phyloP scores from a whole-genome alignment of 2,329 filamentous ascomycete species.

The Coleophoma eucalyptorum region DNA sequence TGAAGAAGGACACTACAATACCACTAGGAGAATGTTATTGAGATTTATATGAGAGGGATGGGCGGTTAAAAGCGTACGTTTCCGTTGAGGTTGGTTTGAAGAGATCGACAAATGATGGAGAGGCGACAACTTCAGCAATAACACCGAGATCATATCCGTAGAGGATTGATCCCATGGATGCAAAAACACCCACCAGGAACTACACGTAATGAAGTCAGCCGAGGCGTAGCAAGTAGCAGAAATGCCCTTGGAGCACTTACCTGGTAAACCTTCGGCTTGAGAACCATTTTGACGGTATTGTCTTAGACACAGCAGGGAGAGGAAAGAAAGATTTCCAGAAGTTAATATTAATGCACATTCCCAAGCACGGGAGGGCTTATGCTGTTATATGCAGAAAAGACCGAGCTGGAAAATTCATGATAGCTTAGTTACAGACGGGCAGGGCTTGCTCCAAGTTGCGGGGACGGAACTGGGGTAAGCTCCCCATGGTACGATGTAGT shows the following conservation, averaged over 20 bases:
- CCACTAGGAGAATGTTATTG: conserved; percentile 41
- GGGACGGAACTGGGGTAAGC: background rate
- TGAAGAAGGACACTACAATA: conserved; percentile 75
- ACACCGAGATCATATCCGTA: conserved; percentile 54
- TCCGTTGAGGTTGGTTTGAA: conserved; percentile 30
- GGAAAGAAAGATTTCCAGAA: background rate
- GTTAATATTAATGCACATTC: too few relatives aligned
- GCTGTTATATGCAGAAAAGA: background rate
- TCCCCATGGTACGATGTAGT: background rate
- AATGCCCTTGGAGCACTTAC: conserved; percentile 6
- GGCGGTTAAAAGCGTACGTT: conserved; percentile 15
- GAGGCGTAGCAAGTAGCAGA: too few relatives aligned
- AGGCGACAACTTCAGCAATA: conserved; percentile 35
- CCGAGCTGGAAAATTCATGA: background rate
- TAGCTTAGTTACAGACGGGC: background rate
- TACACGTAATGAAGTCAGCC: conserved; percentile 6
- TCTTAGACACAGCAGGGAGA: background rate
- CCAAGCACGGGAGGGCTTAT: too few relatives aligned
- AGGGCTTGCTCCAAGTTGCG: conserved; percentile 7
- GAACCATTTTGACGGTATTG: conserved; percentile 16
- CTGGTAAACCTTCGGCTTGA: conserved; percentile 30
- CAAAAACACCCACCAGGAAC: conserved; percentile 40
- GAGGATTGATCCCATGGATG: conserved; percentile 50
- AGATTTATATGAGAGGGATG: too few relatives aligned
- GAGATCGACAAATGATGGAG: conserved; percentile 35